Base-by-base conservation (phyloP, 495 filamentous ascomycete species). In the Hypoxylon intermedium region DNA sequence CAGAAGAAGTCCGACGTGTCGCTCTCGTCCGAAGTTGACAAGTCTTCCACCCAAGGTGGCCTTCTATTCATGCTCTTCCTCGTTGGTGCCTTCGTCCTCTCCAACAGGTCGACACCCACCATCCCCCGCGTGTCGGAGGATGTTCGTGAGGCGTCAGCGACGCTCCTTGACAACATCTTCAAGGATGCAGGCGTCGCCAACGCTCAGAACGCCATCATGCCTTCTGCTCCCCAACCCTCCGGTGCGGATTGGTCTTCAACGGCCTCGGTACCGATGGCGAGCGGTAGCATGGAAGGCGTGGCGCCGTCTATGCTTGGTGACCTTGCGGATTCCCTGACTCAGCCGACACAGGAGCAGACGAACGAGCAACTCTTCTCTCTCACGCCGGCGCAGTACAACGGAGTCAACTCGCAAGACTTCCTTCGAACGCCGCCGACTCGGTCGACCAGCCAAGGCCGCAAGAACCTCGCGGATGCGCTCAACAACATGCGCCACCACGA, bases 61-160 rank as follows among this genome's bases (percentile, higher is more conserved):
- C 75, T 90, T 41, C 75, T 90, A 45, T 81, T 89, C 68, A 87
- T 88, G 92, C 90, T 97, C 64, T 90, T 98, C 58, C 89, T 98
- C 53, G 93, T 96, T 68, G 94, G 94, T 66, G 94, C 94, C 45
- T 97, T 96, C 73, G 92, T 98, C 58, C 92, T 93, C 48, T 97
- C 93, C 40, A 96, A 93, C 77, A 72, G 78, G 75, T 85, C 72
- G 68, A 87, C 67, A 61, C 87, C 65, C 63, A 85, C 75, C 61
- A 86, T 97, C 65, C 93, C 93, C 24, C 88, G 87, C 59, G 86
- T 98, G 63, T 91, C 94, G 15, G 91, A 97, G 53, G 93, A 97
- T 65, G 89, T 98, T 51, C 91, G 92, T 53, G 90, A 89, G 55
- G 95, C 95, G 51, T 96, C 93, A 16, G 90, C 93, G 46, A 88